Conservation (phyloP, 1,139 yeast species). For the Entelexis sorbosivorans region DNA sequence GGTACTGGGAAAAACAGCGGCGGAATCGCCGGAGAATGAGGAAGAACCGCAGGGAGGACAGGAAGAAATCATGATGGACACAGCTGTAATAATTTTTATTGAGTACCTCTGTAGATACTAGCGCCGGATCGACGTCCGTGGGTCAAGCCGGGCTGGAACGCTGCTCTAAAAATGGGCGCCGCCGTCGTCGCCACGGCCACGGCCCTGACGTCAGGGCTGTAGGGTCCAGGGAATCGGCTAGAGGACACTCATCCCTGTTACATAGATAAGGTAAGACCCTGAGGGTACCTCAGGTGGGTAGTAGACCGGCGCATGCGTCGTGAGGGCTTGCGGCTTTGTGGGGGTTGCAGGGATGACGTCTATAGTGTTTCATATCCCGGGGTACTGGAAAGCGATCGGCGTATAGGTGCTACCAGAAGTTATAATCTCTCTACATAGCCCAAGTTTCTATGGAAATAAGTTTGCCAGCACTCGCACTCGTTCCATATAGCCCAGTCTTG, state of each 20-base stretch:
- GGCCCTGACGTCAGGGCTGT: too few species aligned
- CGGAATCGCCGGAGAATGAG: slow-evolving; percentile 20
- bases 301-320: not conserved
- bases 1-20: slow-evolving; percentile 85
- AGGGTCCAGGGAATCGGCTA: too few species aligned
- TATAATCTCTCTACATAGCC: too few species aligned
- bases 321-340: not conserved
- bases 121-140: too few species aligned
- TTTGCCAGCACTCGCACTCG: too few species aligned
- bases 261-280: not conserved
- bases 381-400: too few species aligned
- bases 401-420: too few species aligned
- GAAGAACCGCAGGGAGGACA: not conserved
- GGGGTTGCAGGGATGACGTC: not conserved
- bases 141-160: too few species aligned
- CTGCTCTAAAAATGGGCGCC: too few species aligned
- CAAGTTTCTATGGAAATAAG: too few species aligned
- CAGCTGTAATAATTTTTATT: not conserved
- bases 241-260: too few species aligned
- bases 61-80: not conserved
- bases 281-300: not conserved
- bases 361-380: not conserved
- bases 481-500: not conserved
- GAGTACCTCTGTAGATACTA: not conserved
- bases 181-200: too few species aligned